These are phyloP conservation scores for Chondrostereum purpureum DNA, from an alignment of 1,284 basidiomycete genomes.

Conservation along the genomic window DNA sequence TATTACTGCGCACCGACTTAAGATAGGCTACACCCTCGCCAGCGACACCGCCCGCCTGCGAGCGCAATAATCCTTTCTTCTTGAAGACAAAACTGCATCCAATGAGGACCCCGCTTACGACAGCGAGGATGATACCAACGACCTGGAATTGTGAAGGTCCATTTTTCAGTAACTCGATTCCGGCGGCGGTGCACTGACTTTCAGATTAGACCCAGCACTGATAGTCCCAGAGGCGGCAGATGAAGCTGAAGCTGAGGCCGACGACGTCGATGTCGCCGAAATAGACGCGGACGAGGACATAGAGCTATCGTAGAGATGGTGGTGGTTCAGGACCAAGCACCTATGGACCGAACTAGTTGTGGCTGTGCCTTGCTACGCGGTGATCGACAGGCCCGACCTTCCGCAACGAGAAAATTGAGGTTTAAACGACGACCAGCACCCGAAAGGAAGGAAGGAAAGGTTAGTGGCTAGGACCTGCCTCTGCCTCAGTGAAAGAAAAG, in stretches of 20 bases:
- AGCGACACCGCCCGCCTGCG: conserved; percentile 62
- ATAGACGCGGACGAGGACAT: not conserved
- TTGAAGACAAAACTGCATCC: conserved; percentile 94
- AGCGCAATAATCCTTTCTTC: conserved; percentile 83
- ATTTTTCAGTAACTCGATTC: too few species aligned
- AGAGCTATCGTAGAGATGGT: not conserved
- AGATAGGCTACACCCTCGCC: conserved; percentile 96
- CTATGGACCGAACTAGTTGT: not conserved
- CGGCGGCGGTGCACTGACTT: too few species aligned
- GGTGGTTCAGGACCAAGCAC: not conserved
- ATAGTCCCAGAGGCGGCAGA: not conserved
- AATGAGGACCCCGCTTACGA: conserved; percentile 83
- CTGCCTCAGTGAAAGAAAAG: too few species aligned
- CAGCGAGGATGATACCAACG: conserved; percentile 76
- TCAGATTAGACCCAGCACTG: not conserved
- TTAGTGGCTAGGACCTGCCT: too few species aligned
- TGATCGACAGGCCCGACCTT: not conserved
- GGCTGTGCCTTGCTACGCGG: not conserved
- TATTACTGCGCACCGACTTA: conserved; percentile 79
- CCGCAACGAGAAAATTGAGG: too few species aligned
- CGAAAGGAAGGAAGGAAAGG: too few species aligned
- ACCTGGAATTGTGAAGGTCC: conserved; percentile 32
- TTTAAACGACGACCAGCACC: too few species aligned
- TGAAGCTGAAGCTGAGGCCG: not conserved
- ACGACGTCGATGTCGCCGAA: not conserved